phyloP scores from a whole-genome alignment of 139 green algal species.

The Ulvella scutata region DNA sequence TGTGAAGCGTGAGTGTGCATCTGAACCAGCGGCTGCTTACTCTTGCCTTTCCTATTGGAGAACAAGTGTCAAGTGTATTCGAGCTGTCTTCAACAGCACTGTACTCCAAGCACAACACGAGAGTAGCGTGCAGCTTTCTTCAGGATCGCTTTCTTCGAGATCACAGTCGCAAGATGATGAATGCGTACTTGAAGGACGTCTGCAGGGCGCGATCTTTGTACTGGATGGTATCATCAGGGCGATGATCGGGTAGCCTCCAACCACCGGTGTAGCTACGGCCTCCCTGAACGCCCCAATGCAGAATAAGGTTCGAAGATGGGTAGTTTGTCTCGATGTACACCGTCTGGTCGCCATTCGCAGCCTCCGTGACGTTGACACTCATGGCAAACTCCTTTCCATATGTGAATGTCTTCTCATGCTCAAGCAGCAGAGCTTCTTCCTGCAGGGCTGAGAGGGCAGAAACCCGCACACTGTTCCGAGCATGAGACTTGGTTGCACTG shows the following conservation, averaged over 20 bases:
- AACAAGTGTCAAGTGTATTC: too few relatives aligned
- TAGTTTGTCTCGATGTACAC: constrained; percentile 25
- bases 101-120: too few relatives aligned
- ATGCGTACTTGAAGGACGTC: constrained; percentile 56
- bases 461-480: too few relatives aligned
- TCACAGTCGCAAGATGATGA: background rate
- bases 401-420: background rate
- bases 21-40: too few relatives aligned
- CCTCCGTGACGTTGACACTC: background rate
- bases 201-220: constrained; percentile 95
- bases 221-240: constrained; percentile 62
- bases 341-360: constrained; percentile 10
- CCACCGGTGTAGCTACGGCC: constrained; percentile 64
- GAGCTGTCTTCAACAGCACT: too few relatives aligned
- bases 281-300: constrained; percentile 88
- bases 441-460: too few relatives aligned
- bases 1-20: too few relatives aligned
- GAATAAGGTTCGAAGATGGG: constrained; percentile 31
- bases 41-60: too few relatives aligned
- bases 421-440: too few relatives aligned
- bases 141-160: too few relatives aligned
- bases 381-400: background rate
- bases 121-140: too few relatives aligned
- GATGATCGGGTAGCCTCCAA: constrained; percentile 62
- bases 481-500: too few relatives aligned